Evolutionary conservation across 2,329 filamentous ascomycete species (phyloP).

Genomic region (Verticillium albo-atrum): DNA sequence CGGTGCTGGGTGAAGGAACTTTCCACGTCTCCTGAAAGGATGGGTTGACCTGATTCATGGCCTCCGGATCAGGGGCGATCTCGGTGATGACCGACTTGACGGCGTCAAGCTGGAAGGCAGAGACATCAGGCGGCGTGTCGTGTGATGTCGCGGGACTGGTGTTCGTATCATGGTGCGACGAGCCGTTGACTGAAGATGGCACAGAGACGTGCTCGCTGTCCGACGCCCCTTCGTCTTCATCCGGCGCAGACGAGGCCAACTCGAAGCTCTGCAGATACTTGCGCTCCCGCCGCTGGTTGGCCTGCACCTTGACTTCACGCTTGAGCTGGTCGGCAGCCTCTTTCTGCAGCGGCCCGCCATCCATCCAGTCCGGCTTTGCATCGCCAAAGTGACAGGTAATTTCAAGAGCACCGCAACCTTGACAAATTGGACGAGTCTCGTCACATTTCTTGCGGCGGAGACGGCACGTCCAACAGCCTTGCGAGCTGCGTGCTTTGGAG

Average conservation of each 20-base stretch:
- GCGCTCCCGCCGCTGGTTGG: slow-evolving; percentile 29
- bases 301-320: slow-evolving; percentile 16
- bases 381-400: slow-evolving; percentile 52
- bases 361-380: slow-evolving; percentile 55
- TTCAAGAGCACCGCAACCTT: slow-evolving; percentile 44
- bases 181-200: slow-evolving; percentile 5
- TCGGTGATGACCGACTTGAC: slow-evolving; percentile 11
- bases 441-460: slow-evolving; percentile 60
- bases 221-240: slow-evolving; percentile 6
- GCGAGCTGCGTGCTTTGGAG: slow-evolving; percentile 32
- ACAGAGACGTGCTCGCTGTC: slow-evolving; percentile 6
- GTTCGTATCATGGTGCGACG: slow-evolving; percentile 3
- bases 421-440: slow-evolving; percentile 46
- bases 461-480: slow-evolving; percentile 58
- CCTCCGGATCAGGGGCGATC: slow-evolving; percentile 3
- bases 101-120: slow-evolving; percentile 7
- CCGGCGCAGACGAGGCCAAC: slow-evolving; percentile 1
- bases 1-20: background rate
- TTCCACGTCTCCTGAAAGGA: background rate
- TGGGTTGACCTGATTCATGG: background rate
- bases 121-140: slow-evolving; percentile 8
- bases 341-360: slow-evolving; percentile 24
- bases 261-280: slow-evolving; percentile 40
- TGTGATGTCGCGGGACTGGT: slow-evolving; percentile 8
- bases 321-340: slow-evolving; percentile 18